Base-by-base conservation (phyloP, 192 early-diverging fungal species). In the Coemansia sp. region DNA sequence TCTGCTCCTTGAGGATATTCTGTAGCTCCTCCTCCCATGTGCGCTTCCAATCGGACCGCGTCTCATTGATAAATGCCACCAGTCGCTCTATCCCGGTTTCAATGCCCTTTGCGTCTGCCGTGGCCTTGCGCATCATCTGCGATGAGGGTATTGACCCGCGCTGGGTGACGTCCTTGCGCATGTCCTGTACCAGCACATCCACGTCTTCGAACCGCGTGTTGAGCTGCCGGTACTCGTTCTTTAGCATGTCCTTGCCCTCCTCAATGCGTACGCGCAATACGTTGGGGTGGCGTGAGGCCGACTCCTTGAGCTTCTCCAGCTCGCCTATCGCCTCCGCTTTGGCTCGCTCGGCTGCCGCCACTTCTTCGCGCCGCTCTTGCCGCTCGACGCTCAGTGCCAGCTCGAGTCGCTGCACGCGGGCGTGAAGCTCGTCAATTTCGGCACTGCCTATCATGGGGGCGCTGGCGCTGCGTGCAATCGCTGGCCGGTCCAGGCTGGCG, bases 21-120 rank as follows among this genome's bases (percentile, higher is more conserved):
- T 94, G 89, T 43, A 94, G 70, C 69, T 94, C 92, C 9, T 88
- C 86, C 66, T 92, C 91, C 92, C 92, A 94, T 1, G 86, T 90
- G 74, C 87, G 88, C 59, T 92, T 92, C 91, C 91, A 92, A 6
- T 83, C 82, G n/a, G 88, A 81, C 39, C 88, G 83, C 12, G 88
- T 79, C 0, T 86, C 83, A 47, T 79, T 72, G 41, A 94, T 89
- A 43, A 85, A 86, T 20, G 75, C 56, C 2, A 87, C 68, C 11
- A 91, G 83, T 25, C 82, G 76, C 13, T 70, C 61, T 14, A 87
- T 84, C 25, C 87, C 88, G 6, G 75, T 35, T 2, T 39, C 76
- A 23, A 93, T 61, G 20, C 71, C 76, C 20, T 64, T 69, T 26
- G 86, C 83, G 47, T 91, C 86, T 7, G 79, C 60, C 12, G 69